Base-by-base conservation (phyloP, 306 rosid species). In the Ammopiptanthus mongolicus region DNA sequence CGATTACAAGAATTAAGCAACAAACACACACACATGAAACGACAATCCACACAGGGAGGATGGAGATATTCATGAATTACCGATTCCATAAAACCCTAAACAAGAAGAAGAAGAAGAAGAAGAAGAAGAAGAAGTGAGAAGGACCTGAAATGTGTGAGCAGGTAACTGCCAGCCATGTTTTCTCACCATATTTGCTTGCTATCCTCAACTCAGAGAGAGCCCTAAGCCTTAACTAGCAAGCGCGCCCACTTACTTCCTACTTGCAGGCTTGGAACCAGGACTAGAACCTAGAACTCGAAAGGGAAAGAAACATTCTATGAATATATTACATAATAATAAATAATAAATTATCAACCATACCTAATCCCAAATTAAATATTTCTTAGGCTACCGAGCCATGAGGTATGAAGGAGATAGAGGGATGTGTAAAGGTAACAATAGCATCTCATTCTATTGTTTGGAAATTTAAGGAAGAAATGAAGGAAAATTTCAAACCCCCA, bases 151-250 rank as follows among this genome's bases (percentile, higher is more conserved):
- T 61, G 98, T 91, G 82, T 94, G 98, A 63, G 98, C 98, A 29
- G 98, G 98, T 61, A 94, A 76, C 55, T 94, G 97, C 98, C 98
- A 94, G 63, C 98, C 98, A 82, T 94, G 97, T 78, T 94, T 90
- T 76, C 98, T 85, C 82, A 91, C 96, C 98, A 94, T 91, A 55
- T n/a, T n/a, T n/a, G n/a, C 3, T 1, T 25, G 28, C 1, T 25
- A 25, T 25, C 28, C 53, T 74, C 42, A 82, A 62, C 59, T 61
- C 46, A 34, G 73, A 8, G 3, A 8, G 10, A 9, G 3, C 46
- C 46, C 77, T 72, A 56, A n/a, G 7, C 46, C 29, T 73, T 17
- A 15, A 73, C 77, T 25, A 18, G 69, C 78, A 8, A 37, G 41
- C 42, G 37, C 36, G 36, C 70, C 71, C 77, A 36, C 77, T 69